Percentiles rank a stretch among this genome's conserved stretches.
phyloP scores from a whole-genome alignment of 1,139 yeast genomes.

The Hansenula sp. region DNA sequence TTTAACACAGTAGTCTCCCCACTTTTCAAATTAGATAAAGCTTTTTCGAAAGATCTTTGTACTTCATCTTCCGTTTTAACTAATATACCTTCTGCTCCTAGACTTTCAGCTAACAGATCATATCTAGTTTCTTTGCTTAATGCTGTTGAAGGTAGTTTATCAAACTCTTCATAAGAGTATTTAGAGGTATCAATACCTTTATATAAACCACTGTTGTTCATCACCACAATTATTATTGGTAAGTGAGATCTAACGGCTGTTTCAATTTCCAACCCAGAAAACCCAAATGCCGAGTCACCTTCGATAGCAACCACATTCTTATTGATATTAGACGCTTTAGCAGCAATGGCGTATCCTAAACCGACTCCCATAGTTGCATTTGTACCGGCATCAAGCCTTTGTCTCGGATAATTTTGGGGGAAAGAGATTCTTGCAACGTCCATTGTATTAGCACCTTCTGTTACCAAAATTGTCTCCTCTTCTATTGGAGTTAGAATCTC shows the following conservation, averaged over 20 bases:
- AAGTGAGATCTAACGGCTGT: conserved; percentile 52
- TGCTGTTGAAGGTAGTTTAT: conserved; percentile 51
- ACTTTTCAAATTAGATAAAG: conserved; percentile 28
- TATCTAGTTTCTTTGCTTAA: conserved; percentile 50
- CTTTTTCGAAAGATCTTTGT: conserved; percentile 32
- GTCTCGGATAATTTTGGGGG: conserved; percentile 46
- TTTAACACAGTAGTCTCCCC: conserved; percentile 45
- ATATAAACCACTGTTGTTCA: conserved; percentile 68
- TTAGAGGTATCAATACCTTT: conserved; percentile 46
- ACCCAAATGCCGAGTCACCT: conserved; percentile 74
- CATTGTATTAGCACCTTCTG: conserved; percentile 73
- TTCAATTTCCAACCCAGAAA: conserved; percentile 62
- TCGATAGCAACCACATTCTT: conserved; percentile 52
- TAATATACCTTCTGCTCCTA: conserved; percentile 53
- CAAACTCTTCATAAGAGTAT: conserved; percentile 19
- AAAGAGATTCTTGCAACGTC: conserved; percentile 60
- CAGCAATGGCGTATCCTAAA: conserved; percentile 60
- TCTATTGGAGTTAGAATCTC: conserved; percentile 30
- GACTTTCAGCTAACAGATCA: conserved; percentile 46
- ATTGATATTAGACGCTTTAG: conserved; percentile 44
- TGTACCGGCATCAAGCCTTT: conserved; percentile 63
- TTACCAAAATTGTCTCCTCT: conserved; percentile 37
- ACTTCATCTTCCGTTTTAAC: conserved; percentile 39
- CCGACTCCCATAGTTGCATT: conserved; percentile 75
- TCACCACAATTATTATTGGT: conserved; percentile 52